Evolutionary conservation across 2,329 filamentous ascomycete species (phyloP).

Genomic region (Curvularia verruculosa): DNA sequence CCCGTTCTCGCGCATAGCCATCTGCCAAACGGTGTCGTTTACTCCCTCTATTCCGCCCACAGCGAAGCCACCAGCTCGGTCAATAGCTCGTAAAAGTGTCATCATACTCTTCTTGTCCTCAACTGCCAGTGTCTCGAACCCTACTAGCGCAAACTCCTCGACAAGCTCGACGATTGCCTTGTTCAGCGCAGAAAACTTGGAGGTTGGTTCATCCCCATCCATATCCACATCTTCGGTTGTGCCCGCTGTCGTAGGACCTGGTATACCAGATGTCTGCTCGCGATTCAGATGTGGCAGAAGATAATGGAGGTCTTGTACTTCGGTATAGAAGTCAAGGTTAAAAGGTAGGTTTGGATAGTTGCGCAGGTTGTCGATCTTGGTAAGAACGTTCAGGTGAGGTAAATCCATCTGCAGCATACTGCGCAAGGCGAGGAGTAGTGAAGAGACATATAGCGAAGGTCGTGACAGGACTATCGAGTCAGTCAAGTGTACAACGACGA

Average conservation of each 20-base stretch:
- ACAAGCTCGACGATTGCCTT: slow-evolving; percentile 85
- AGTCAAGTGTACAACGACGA: slow-evolving; percentile 90
- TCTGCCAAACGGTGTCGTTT: slow-evolving; percentile 96
- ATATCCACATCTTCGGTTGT: slow-evolving; percentile 55
- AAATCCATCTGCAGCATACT: slow-evolving; percentile 99
- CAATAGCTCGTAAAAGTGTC: slow-evolving; percentile 84
- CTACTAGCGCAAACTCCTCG: slow-evolving; percentile 86
- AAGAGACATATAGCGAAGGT: slow-evolving; percentile 93
- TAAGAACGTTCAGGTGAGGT: slow-evolving; percentile 92
- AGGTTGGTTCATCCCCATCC: slow-evolving; percentile 43
- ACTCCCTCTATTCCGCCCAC: slow-evolving; percentile 90
- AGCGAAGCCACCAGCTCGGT: slow-evolving; percentile 89
- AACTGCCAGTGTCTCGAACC: slow-evolving; percentile 91
- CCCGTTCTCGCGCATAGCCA: slow-evolving; percentile 79
- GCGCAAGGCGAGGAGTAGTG: slow-evolving; percentile 87
- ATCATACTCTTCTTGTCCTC: slow-evolving; percentile 99
- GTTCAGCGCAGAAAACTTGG: slow-evolving; percentile 84
- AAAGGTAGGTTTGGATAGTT: slow-evolving; percentile 87
- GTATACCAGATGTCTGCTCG: slow-evolving; percentile 62
- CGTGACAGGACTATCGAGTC: slow-evolving; percentile 93
- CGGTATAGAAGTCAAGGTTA: slow-evolving; percentile 96
- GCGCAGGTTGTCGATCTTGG: slow-evolving; percentile 93
- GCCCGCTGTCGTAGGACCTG: slow-evolving; percentile 33
- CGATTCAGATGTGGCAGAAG: slow-evolving; percentile 79
- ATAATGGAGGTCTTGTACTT: slow-evolving; percentile 90